Conservation (phyloP, 2,329 filamentous ascomycete genomes). For the Verticillium alfalfae region DNA sequence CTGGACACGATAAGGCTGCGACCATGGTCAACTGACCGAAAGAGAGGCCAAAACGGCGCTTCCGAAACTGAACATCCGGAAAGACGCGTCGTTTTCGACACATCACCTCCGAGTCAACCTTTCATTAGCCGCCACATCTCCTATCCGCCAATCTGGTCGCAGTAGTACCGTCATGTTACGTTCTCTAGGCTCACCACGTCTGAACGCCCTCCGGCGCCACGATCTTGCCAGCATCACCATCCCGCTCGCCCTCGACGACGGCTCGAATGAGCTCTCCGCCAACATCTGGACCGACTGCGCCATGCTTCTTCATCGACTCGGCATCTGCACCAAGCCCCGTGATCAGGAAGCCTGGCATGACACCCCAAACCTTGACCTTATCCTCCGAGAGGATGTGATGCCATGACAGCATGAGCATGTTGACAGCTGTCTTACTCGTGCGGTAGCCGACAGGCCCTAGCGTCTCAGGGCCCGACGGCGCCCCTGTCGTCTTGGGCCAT, state of each 20-base stretch:
- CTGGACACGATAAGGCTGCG: not conserved
- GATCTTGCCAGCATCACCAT: conserved; percentile 32
- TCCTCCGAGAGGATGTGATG: conserved; percentile 33
- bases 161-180: not conserved
- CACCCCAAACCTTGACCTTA: conserved; percentile 41
- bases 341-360: conserved; percentile 43
- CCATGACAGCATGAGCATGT: conserved; percentile 45
- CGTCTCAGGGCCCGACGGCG: not conserved
- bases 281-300: conserved; percentile 14
- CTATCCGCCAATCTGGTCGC: not conserved
- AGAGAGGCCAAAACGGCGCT: not conserved
- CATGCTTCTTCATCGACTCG: not conserved
- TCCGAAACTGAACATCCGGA: not conserved
- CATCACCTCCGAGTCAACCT: not conserved
- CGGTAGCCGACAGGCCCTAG: conserved; percentile 24
- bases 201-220: conserved; percentile 14
- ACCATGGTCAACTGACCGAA: not conserved
- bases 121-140: not conserved
- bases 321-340: conserved; percentile 20
- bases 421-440: conserved; percentile 35
- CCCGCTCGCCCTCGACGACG: conserved; percentile 33
- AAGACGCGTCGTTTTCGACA: not conserved
- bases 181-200: conserved; percentile 1
- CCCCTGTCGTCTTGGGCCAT: conserved; percentile 34
- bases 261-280: conserved; percentile 30